Evolutionary conservation across 495 filamentous ascomycete species (phyloP), one percentile per base, ranked within the genome.

Genomic region (Penicillium cinerascens): DNA sequence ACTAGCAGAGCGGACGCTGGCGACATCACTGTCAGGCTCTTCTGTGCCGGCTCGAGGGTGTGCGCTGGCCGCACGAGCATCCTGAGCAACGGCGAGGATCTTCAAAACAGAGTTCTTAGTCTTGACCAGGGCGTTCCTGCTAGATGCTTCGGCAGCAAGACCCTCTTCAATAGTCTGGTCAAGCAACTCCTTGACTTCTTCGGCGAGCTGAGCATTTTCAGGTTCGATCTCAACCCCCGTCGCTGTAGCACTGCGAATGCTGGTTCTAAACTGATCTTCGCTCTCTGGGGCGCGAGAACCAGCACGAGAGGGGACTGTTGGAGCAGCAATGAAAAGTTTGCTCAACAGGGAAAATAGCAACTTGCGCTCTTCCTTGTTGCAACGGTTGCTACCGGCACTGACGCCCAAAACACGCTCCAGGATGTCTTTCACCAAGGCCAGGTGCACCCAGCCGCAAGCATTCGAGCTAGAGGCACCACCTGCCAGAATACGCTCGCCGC

Each of bases 321-420:
- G 74, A 6, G 82, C 79, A 1, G 88, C 82, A 51, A 97, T 78
- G 66, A 89, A 85, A 13, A 96, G 76, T 71, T 97, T 98, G 47
- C 81, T 83, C 20, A 97, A 77, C 38, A 97, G 79, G 3, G 83
- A 72, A 48, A 89, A 80, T 22, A 96, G 71, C 4, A 87, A 74
- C 71, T 95, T 97, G 67, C 83, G 87, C 69, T 97, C 92, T 60
- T 96, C 91, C 67, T 82, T 87, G 77, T 71, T 71, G 50, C 65
- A 65, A 20, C 65, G 66, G 59, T 76, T 73, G 67, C 70, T 52
- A 13, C 61, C 59, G 11, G 56, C 64, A 42, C 51, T 70, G 45
- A 68, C 54, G 27, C 56, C 65, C 39, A 65, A 57, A 22, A 70
- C 66, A 42, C 71, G 67, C 52, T 64, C 60, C 39, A 60, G 51